Conservation (phyloP, 2,329 filamentous ascomycete genomes). For the Xylaria sp. region DNA sequence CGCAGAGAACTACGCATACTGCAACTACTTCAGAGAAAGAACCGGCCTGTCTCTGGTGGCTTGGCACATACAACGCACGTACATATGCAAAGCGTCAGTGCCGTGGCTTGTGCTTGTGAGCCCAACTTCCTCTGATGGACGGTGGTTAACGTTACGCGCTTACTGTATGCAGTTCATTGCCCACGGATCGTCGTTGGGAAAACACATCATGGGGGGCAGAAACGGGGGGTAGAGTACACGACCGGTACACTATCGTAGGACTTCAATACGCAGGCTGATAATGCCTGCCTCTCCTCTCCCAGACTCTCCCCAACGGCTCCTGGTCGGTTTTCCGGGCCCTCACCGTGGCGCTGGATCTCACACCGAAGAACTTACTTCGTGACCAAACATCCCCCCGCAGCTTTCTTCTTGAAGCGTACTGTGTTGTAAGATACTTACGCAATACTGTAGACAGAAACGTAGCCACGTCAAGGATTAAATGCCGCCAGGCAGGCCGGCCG, state of each 20-base stretch:
- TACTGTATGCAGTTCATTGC: conserved; percentile 34
- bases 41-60: conserved; percentile 20
- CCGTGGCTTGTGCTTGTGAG: conserved; percentile 45
- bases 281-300: conserved; percentile 1
- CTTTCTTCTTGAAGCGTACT: conserved; percentile 13
- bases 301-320: conserved; percentile 14
- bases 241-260: neutral
- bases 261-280: conserved; percentile 14
- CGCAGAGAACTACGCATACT: conserved; percentile 2
- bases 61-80: conserved; percentile 46
- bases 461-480: conserved; percentile 29
- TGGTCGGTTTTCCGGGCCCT: conserved; percentile 21
- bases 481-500: conserved; percentile 30
- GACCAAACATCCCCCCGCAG: conserved; percentile 18
- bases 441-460: conserved; percentile 1
- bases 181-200: conserved; percentile 27
- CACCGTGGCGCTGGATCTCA: conserved; percentile 37
- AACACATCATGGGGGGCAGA: conserved; percentile 9
- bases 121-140: conserved; percentile 44
- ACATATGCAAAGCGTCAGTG: conserved; percentile 45
- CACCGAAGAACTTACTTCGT: conserved; percentile 26
- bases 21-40: conserved; percentile 22
- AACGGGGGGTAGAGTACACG: neutral
- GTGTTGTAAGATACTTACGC: neutral
- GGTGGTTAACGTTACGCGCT: conserved; percentile 30